Percentiles rank a stretch among this genome's conserved stretches.
These are phyloP conservation scores for Penicillium sp. DNA, from an alignment of 2,329 filamentous ascomycete genomes.

Conservation along the genomic window DNA sequence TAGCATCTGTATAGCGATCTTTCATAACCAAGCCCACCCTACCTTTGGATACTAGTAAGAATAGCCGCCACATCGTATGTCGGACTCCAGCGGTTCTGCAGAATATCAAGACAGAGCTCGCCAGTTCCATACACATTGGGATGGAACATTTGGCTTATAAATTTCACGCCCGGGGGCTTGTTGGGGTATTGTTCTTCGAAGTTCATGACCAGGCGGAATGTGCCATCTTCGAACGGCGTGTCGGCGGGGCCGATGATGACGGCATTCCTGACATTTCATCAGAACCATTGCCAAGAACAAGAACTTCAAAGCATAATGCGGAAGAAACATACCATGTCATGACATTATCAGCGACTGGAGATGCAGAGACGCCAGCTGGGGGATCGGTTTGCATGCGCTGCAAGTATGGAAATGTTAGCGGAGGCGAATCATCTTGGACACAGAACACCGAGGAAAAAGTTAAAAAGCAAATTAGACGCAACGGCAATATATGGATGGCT, in stretches of 20 bases:
- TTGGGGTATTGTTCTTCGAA: slow-evolving; percentile 99
- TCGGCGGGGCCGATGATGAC: slow-evolving; percentile 96
- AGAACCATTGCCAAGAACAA: slow-evolving; percentile 1
- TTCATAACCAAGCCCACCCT: slow-evolving; percentile 14
- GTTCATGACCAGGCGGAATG: slow-evolving; percentile 95
- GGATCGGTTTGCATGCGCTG: slow-evolving; percentile 99
- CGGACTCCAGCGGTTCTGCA: slow-evolving; percentile 97
- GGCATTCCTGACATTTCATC: slow-evolving; percentile 63
- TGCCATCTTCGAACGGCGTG: slow-evolving; percentile 96
- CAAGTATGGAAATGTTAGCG: slow-evolving; percentile 13
- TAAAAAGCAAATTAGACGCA: not conserved
- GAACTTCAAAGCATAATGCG: not conserved
- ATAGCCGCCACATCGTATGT: slow-evolving; percentile 98
- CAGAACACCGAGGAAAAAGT: not conserved
- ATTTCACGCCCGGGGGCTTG: slow-evolving; percentile 94
- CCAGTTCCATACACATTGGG: slow-evolving; percentile 97
- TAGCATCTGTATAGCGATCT: not conserved
- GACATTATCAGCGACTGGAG: slow-evolving; percentile 62
- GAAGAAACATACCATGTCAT: slow-evolving; percentile 31
- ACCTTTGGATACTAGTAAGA: slow-evolving; percentile 96
- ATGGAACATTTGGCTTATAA: slow-evolving; percentile 98
- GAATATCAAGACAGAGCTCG: slow-evolving; percentile 88
- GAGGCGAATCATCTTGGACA: slow-evolving; percentile 2
- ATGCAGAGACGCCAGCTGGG: slow-evolving; percentile 90
- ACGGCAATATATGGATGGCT: not conserved